Evolutionary conservation across 2,329 filamentous ascomycete species (phyloP).

Genomic region (Epichloe festucae): DNA sequence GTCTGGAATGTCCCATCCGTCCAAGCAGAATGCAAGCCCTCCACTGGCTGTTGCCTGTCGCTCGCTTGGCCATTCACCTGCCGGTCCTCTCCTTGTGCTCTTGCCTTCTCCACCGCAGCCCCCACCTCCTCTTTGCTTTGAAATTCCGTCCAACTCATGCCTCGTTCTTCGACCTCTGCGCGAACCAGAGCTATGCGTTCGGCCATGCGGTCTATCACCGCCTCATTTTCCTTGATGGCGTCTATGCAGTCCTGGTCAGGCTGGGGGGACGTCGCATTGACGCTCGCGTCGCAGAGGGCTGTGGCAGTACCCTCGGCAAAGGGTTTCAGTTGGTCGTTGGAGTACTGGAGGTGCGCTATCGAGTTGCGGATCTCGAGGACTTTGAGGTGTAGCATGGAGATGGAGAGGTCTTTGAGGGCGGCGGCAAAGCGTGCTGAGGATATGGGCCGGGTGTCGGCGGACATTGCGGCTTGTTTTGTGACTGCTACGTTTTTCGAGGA

Average conservation of each 20-base stretch:
- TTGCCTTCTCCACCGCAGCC: constrained; percentile 16
- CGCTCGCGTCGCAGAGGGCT: constrained; percentile 12
- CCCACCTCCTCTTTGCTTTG: constrained; percentile 31
- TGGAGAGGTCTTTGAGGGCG: constrained; percentile 53
- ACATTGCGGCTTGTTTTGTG: constrained; percentile 31
- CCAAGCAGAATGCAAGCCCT: constrained; percentile 35
- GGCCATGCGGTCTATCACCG: constrained; percentile 54
- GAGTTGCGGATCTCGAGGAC: constrained; percentile 63
- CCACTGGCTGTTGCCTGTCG: background rate
- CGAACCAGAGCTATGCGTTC: constrained; percentile 51
- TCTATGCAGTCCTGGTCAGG: constrained; percentile 60
- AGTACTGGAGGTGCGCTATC: constrained; percentile 60
- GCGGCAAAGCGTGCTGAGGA: constrained; percentile 48
- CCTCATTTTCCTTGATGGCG: constrained; percentile 59
- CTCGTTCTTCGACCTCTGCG: constrained; percentile 48
- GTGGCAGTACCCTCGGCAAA: constrained; percentile 42
- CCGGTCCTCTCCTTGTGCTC: constrained; percentile 1
- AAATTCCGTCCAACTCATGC: constrained; percentile 45
- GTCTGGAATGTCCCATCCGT: constrained; percentile 51
- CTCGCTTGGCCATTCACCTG: background rate
- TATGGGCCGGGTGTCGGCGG: constrained; percentile 49
- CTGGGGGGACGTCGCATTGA: constrained; percentile 3
- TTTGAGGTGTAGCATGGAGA: constrained; percentile 58
- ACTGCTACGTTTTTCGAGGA: too few relatives aligned
- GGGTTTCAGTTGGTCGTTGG: constrained; percentile 58